Evolutionary conservation across 352 stramenopile genomes (phyloP).

Genomic region (Globisporangium ultimum): DNA sequence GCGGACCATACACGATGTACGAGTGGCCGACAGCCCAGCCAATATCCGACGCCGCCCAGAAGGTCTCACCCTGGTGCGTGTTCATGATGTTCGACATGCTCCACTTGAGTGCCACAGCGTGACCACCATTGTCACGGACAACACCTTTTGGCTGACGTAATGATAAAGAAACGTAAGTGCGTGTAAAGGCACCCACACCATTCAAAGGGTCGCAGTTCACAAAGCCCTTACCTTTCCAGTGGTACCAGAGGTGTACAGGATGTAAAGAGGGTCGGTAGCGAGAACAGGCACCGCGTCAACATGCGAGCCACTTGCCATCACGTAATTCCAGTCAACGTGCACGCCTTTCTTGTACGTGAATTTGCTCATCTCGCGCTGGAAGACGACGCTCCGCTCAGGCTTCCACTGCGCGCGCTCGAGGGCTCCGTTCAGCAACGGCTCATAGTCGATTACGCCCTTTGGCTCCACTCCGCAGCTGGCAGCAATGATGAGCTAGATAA

Average conservation of each 20-base stretch:
- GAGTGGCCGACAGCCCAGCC: constrained; percentile 90
- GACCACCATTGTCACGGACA: constrained; percentile 69
- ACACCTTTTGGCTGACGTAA: constrained; percentile 60
- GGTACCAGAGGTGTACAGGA: constrained; percentile 78
- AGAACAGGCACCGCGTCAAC: constrained; percentile 25
- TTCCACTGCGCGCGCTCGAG: constrained; percentile 40
- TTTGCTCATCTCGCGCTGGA: constrained; percentile 41
- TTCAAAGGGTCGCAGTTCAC: background rate
- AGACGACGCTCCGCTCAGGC: constrained; percentile 49
- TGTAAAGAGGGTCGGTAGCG: constrained; percentile 63
- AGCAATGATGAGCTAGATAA: constrained; percentile 58
- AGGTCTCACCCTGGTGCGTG: constrained; percentile 72
- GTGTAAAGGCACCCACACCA: background rate
- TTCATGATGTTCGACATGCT: constrained; percentile 79
- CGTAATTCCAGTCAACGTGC: constrained; percentile 31
- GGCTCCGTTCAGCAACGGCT: constrained; percentile 65
- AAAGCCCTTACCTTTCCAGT: constrained; percentile 36
- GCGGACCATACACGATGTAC: constrained; percentile 87
- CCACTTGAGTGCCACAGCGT: constrained; percentile 87
- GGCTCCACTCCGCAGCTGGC: constrained; percentile 61
- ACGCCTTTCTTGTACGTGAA: constrained; percentile 20
- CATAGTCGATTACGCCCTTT: constrained; percentile 72
- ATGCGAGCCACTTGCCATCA: constrained; percentile 18
- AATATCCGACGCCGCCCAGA: constrained; percentile 84
- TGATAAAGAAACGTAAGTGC: background rate